Evolutionary conservation across 441 rosid genomes (phyloP).

Genomic region (Arabidopsis hybrid): DNA sequence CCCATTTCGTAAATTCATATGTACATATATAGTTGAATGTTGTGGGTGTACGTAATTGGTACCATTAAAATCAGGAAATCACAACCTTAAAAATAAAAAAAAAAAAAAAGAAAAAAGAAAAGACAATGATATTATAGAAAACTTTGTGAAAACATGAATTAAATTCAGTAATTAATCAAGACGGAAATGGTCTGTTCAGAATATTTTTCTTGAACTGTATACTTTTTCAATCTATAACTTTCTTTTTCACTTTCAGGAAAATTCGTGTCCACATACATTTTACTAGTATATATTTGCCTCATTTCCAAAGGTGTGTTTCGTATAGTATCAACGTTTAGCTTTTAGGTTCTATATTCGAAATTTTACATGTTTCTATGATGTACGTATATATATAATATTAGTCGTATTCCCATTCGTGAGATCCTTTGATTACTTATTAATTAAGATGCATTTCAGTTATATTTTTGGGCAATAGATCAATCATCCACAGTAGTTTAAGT

Average conservation of each 20-base stretch:
- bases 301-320: constrained; percentile 21
- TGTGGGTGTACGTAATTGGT: background rate
- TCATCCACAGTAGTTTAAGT: constrained; percentile 1
- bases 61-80: background rate
- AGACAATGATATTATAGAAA: background rate
- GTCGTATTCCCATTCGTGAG: constrained; percentile 24
- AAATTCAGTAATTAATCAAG: constrained; percentile 37
- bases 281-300: background rate
- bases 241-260: constrained; percentile 26
- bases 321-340: constrained; percentile 26
- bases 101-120: too few species aligned
- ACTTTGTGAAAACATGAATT: constrained; percentile 8
- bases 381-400: constrained; percentile 15
- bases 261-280: constrained; percentile 35
- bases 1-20: background rate
- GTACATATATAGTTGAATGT: background rate
- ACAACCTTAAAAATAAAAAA: background rate
- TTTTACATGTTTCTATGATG: constrained; percentile 21
- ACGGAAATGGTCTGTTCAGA: constrained; percentile 30
- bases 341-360: constrained; percentile 24
- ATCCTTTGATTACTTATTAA: constrained; percentile 2
- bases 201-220: constrained; percentile 21
- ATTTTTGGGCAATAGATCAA: background rate
- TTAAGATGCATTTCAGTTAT: constrained; percentile 5
- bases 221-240: constrained; percentile 5